Evolutionary conservation across 2,329 filamentous ascomycete genomes (phyloP).

Genomic region (Whalleya microplaca): DNA sequence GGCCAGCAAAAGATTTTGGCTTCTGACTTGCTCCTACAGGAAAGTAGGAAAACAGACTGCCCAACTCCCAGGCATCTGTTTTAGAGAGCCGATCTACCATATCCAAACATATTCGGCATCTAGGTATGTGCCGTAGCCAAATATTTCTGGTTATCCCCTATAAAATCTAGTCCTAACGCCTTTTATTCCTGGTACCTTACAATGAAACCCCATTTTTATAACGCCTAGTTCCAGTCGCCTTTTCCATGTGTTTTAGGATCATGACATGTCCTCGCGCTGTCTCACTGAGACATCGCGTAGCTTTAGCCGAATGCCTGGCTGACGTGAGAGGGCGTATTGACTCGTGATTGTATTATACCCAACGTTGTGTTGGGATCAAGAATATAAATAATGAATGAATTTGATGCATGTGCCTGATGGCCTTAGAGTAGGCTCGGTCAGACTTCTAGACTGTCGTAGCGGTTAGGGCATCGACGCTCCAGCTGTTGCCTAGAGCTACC

Average conservation of each 20-base stretch:
- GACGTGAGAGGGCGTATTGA: too few species aligned
- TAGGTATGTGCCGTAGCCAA: neutral
- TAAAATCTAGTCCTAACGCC: neutral
- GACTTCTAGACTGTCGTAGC: neutral
- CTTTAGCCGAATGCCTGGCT: too few species aligned
- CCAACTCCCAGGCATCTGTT: too few species aligned
- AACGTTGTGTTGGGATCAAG: too few species aligned
- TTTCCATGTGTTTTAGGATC: neutral
- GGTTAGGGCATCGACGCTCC: constrained; percentile 39
- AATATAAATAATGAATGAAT: too few species aligned
- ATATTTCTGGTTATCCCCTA: neutral
- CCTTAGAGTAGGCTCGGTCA: too few species aligned
- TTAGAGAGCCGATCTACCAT: neutral
- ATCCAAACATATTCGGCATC: neutral
- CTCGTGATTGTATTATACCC: too few species aligned
- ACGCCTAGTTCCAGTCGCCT: neutral
- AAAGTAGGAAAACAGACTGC: neutral
- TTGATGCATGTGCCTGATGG: too few species aligned
- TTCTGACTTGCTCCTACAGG: neutral
- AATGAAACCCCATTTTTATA: neutral
- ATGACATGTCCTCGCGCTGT: neutral
- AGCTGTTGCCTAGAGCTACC: constrained; percentile 41
- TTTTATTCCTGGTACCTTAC: neutral
- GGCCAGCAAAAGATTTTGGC: too few species aligned
- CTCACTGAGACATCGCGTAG: too few species aligned